Percentiles rank a stretch among this genome's conserved stretches.
phyloP scores from a whole-genome alignment of 2,329 filamentous ascomycete genomes.

The Xylaria sp. region DNA sequence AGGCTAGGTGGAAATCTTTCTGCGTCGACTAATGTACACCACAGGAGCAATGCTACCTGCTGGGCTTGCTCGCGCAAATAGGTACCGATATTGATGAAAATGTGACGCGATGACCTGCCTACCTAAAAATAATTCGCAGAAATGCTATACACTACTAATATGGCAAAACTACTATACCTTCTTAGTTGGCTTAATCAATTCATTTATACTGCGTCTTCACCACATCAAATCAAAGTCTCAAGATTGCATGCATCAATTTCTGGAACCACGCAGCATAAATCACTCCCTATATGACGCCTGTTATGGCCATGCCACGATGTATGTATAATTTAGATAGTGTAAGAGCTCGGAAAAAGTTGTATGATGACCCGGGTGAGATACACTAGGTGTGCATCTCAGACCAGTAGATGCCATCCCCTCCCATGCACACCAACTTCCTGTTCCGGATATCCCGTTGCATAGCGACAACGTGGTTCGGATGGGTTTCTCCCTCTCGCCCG shows the following conservation, averaged over 20 bases:
- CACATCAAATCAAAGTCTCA: neutral
- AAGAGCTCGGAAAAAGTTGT: slow-evolving; percentile 9
- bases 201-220: neutral
- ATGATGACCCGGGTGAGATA: slow-evolving; percentile 17
- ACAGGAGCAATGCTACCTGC: neutral
- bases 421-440: slow-evolving; percentile 29
- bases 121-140: neutral
- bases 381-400: slow-evolving; percentile 9
- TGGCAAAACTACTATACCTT: neutral
- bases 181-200: neutral
- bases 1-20: neutral
- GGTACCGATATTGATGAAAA: neutral
- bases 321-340: neutral
- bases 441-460: slow-evolving; percentile 25
- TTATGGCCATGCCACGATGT: neutral
- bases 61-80: neutral
- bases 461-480: slow-evolving; percentile 27
- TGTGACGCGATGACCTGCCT: neutral
- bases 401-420: neutral
- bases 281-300: neutral
- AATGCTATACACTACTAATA: no score
- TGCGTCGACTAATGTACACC: neutral
- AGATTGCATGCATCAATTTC: slow-evolving; percentile 3
- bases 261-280: neutral
- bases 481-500: slow-evolving; percentile 7